Percentiles rank a stretch among this genome's conserved stretches.
Evolutionary conservation across 164 flowering plant genomes (phyloP).

Genomic region (Platanus orientalis): DNA sequence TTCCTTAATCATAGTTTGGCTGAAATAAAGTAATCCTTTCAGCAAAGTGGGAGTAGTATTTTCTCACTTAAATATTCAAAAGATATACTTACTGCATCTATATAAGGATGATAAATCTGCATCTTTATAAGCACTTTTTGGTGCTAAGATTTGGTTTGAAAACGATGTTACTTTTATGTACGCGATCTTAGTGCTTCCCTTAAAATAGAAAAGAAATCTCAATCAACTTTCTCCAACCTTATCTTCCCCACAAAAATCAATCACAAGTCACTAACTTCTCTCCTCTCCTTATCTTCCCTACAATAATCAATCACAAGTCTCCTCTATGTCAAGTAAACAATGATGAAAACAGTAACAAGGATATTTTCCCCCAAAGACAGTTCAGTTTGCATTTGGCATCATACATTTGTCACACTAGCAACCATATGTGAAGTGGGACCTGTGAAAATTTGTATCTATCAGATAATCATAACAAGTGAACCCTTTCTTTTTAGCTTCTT

Average conservation of each 20-base stretch:
- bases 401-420: background rate
- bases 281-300: no score
- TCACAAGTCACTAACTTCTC: background rate
- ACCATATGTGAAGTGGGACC: background rate
- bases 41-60: conserved; percentile 4
- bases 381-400: background rate
- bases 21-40: background rate
- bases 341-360: background rate
- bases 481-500: background rate
- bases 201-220: background rate
- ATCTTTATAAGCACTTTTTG: conserved; percentile 5
- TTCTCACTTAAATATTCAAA: background rate
- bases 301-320: no score
- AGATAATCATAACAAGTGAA: background rate
- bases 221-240: conserved; percentile 3
- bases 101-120: conserved; percentile 5
- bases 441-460: background rate
- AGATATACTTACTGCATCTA: background rate
- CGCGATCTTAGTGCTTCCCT: background rate
- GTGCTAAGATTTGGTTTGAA: conserved; percentile 11
- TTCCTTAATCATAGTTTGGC: background rate
- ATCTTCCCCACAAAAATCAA: conserved; percentile 1
- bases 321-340: background rate
- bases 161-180: conserved; percentile 3
- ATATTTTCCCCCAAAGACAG: background rate